phyloP scores from a whole-genome alignment of 345 rosid species.

The Dipteronia sinensis region DNA sequence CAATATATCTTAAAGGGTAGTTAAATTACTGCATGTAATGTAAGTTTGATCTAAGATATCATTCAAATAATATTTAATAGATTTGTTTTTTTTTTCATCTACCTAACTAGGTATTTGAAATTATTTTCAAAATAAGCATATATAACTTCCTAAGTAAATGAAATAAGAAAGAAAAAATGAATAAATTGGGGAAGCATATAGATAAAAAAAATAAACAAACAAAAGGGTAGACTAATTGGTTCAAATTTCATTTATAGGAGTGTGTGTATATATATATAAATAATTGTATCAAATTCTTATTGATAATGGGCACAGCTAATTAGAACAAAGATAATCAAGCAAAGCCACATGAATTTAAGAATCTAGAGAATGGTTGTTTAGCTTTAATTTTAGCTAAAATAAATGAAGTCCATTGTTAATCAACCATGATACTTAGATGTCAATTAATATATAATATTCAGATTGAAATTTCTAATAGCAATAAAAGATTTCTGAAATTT shows the following conservation, averaged over 20 bases:
- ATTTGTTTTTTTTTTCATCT: not conserved
- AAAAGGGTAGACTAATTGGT: not conserved
- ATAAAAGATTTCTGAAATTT: not conserved
- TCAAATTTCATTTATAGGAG: not conserved
- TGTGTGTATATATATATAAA: not conserved
- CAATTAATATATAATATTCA: too few relatives aligned
- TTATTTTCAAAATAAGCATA: not conserved
- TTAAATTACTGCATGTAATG: not conserved
- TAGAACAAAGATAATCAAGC: not conserved
- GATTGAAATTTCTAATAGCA: too few relatives aligned
- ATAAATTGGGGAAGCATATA: not conserved
- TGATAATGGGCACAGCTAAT: not conserved
- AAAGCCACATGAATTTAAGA: not conserved
- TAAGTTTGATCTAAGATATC: not conserved
- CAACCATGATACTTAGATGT: not conserved
- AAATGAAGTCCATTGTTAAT: not conserved
- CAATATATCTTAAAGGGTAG: not conserved
- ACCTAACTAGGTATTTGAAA: not conserved
- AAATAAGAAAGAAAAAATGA: not conserved
- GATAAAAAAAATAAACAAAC: not conserved
- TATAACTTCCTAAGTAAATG: not conserved
- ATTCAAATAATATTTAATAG: not conserved
- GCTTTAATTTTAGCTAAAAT: too few relatives aligned
- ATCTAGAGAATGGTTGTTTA: not conserved
- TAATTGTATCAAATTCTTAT: too few relatives aligned